Conservation (phyloP, 306 rosid genomes). For the Pyrus betulifolia region DNA sequence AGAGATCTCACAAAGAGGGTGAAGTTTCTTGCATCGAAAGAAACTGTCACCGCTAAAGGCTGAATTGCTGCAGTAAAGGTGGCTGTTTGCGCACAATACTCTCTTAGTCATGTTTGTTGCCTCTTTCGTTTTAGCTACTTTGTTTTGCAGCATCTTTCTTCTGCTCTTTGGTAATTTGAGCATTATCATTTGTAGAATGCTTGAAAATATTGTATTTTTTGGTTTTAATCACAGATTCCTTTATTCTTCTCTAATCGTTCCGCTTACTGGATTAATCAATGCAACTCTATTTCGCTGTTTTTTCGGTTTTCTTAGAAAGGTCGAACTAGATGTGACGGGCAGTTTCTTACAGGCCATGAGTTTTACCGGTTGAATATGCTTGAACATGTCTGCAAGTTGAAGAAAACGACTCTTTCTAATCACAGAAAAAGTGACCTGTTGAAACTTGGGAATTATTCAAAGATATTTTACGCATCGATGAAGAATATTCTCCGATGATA, state of each 20-base stretch:
- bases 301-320: neutral
- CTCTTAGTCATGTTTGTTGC: neutral
- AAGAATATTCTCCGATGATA: neutral
- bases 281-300: neutral
- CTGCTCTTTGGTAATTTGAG: neutral
- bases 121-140: neutral
- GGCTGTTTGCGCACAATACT: neutral
- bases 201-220: neutral
- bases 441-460: neutral
- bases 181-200: neutral
- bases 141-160: neutral
- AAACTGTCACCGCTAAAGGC: slow-evolving; percentile 31
- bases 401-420: neutral
- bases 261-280: neutral
- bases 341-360: neutral
- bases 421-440: neutral
- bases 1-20: slow-evolving; percentile 71
- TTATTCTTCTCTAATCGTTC: neutral
- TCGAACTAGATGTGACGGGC: neutral
- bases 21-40: slow-evolving; percentile 57
- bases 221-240: neutral
- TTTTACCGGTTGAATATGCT: neutral
- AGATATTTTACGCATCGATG: neutral
- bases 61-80: slow-evolving; percentile 8
- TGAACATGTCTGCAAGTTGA: neutral